A percentile compares a stretch with the other conserved stretches of the same genome.
Conservation (phyloP, 2,329 filamentous ascomycete species). For the Mollisia scopiformis region DNA sequence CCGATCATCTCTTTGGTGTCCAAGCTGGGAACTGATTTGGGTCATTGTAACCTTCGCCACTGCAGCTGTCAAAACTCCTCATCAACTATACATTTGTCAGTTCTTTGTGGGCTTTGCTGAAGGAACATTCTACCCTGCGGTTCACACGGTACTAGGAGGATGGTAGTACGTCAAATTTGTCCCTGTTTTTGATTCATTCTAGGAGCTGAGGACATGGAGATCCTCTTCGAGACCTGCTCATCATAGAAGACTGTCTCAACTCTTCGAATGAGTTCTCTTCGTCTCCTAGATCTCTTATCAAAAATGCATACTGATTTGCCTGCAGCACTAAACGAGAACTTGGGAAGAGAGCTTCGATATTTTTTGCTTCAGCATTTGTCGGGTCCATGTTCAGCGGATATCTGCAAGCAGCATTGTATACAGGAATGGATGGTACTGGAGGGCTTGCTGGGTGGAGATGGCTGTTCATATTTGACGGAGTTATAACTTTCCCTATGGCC, state of each 20-base stretch:
- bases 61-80: conserved; percentile 51
- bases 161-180: no score
- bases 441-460: conserved; percentile 46
- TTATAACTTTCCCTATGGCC: conserved; percentile 33
- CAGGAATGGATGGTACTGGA: conserved; percentile 40
- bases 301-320: no score
- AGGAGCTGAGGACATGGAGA: no score
- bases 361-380: conserved; percentile 40
- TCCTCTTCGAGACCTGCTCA: no score
- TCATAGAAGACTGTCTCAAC: no score
- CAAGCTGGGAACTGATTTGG: conserved; percentile 55
- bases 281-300: no score
- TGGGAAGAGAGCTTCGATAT: conserved; percentile 45
- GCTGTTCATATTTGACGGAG: conserved; percentile 43
- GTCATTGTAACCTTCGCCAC: conserved; percentile 60
- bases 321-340: no score
- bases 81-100: conserved; percentile 53
- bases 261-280: no score
- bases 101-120: conserved; percentile 59
- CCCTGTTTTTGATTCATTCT: no score
- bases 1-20: conserved; percentile 61
- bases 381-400: conserved; percentile 47
- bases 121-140: conserved; percentile 39
- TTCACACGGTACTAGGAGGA: conserved; percentile 38
- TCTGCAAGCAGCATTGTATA: conserved; percentile 44